Evolutionary conservation across 768 basidiomycete species (phyloP), one percentile per base, ranked within the genome.

Genomic region (Mycena belliarum): DNA sequence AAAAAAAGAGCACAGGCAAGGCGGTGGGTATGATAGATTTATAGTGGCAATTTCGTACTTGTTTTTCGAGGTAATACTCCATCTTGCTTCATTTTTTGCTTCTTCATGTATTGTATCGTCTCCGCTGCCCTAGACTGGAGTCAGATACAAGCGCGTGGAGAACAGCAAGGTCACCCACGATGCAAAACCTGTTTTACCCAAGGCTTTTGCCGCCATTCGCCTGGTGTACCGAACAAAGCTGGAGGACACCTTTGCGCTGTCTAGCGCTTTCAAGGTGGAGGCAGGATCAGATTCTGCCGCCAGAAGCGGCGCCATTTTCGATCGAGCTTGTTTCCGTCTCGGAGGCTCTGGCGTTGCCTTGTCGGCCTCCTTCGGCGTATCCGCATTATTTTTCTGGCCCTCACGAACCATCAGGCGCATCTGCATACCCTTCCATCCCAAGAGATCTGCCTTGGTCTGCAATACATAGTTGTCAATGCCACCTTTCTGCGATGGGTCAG

Each of bases 381-480:
- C 38, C 37, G 53, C 55, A 15, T 51, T 60, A 41, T 63, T 59
- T 24, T 59, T 60, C 57, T 60, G 43, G 0, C 61, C 59, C 12
- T 69, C 66, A 15, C 65, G 66, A 14, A 81, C 63, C 50, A 70
- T 66, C 18, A 76, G 61, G 8, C 87, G 77, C 25, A 88, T 60
- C 53, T 74, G 69, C 74, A 82, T 76, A n/a, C 81, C 81, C 58
- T 75, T 76, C 55, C 73, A 68, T 14, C 76, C 75, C n/a, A 79
- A 68, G 16, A 70, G 52, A 24, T 72, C 67, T 18, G 72, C 71
- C n/a, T 73, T 70, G 1, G 79, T 80, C 12, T 76, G 78, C 44
- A 80, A 72, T 18, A 91, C 74, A 67, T 91, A 91, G 38, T 83
- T 80, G 66, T 91, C 89, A 28, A 91, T 69, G 9, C 87, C 85